phyloP scores from a whole-genome alignment of 2,329 filamentous ascomycete genomes.

The Trichophaea hybrida region DNA sequence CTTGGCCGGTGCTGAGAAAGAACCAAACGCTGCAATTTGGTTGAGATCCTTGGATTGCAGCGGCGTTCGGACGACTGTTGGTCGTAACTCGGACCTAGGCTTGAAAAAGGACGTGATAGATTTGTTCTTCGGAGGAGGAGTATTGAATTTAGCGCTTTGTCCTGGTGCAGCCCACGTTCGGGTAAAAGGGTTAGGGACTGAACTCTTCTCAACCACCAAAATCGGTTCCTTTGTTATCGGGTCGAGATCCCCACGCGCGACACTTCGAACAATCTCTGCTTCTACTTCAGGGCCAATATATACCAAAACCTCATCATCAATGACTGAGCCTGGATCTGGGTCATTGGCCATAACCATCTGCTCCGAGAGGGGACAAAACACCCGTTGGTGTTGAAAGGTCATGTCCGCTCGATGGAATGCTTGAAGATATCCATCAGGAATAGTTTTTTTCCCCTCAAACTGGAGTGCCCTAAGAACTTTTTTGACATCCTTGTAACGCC shows the following conservation, averaged over 20 bases:
- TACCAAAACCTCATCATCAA: slow-evolving; percentile 55
- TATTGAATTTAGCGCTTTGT: not conserved
- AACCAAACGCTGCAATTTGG: not conserved
- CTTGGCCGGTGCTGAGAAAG: not conserved
- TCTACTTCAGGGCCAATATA: slow-evolving; percentile 53
- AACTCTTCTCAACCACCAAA: not conserved
- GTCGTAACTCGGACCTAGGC: not conserved
- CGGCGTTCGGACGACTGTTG: not conserved
- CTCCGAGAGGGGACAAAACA: slow-evolving; percentile 65
- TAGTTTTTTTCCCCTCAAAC: slow-evolving; percentile 71
- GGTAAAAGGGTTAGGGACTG: not conserved
- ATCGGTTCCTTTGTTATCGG: slow-evolving; percentile 61
- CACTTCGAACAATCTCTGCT: slow-evolving; percentile 51
- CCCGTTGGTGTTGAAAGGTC: slow-evolving; percentile 88
- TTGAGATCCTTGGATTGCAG: not conserved
- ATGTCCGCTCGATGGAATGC: slow-evolving; percentile 74
- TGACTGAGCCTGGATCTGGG: slow-evolving; percentile 37
- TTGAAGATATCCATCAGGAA: slow-evolving; percentile 69
- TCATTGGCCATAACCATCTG: slow-evolving; percentile 62
- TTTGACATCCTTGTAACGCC: slow-evolving; percentile 80
- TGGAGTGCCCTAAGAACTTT: slow-evolving; percentile 67
- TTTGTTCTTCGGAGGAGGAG: not conserved
- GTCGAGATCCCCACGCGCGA: slow-evolving; percentile 71
- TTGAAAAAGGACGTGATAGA: slow-evolving; percentile 15
- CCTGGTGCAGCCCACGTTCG: not conserved